Evolutionary conservation across 164 flowering plant species (phyloP).

Genomic region (Macadamia tetraphylla): DNA sequence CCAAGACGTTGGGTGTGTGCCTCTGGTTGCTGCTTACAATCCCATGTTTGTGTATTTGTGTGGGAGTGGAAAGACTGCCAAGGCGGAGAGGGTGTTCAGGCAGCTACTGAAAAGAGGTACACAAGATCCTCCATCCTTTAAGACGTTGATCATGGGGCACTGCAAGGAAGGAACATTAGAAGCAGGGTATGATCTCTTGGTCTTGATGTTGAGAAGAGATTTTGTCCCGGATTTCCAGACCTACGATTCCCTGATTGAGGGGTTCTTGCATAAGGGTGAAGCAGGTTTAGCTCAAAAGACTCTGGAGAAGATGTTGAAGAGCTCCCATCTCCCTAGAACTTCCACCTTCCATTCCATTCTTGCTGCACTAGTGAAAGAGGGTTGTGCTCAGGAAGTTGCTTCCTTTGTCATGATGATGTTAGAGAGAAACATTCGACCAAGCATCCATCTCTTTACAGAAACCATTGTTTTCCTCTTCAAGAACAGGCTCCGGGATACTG

Average conservation of each 20-base stretch:
- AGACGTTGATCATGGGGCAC: constrained; percentile 68
- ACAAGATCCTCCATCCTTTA: constrained; percentile 61
- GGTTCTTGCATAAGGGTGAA: constrained; percentile 41
- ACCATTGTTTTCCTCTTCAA: constrained; percentile 34
- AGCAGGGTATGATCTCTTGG: constrained; percentile 27
- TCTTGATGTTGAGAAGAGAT: constrained; percentile 66
- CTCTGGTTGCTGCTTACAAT: constrained; percentile 60
- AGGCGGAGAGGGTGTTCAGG: constrained; percentile 61
- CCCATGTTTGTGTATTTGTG: constrained; percentile 56
- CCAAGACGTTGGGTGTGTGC: constrained; percentile 35
- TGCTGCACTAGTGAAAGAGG: constrained; percentile 19
- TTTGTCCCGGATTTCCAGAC: constrained; percentile 55
- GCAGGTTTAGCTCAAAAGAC: constrained; percentile 49
- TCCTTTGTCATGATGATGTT: constrained; percentile 49
- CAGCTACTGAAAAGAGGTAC: constrained; percentile 69
- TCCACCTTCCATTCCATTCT: constrained; percentile 55
- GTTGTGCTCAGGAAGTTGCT: constrained; percentile 47
- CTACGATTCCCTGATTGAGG: constrained; percentile 48
- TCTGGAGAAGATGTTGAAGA: constrained; percentile 63
- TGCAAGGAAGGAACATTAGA: constrained; percentile 53
- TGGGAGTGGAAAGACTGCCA: constrained; percentile 44
- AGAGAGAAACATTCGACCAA: constrained; percentile 45
- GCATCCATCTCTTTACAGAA: constrained; percentile 45
- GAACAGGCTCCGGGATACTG: constrained; percentile 31
- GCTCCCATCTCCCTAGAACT: constrained; percentile 49